Percentiles rank a stretch among this genome's conserved stretches.
These are phyloP conservation scores for Otatea glauca DNA, from an alignment of 176 grass and related monocot species.

Conservation along the genomic window DNA sequence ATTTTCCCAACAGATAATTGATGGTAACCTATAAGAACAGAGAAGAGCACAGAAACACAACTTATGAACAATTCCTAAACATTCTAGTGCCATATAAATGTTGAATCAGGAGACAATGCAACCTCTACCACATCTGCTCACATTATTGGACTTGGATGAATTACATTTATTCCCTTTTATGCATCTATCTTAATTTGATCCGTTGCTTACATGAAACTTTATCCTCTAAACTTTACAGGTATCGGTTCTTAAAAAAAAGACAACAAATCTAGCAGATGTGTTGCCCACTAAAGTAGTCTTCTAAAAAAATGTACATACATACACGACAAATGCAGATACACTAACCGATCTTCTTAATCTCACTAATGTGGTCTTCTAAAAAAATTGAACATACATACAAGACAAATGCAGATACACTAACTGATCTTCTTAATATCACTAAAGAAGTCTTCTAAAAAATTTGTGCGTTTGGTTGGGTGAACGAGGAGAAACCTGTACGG, in stretches of 20 bases:
- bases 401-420: neutral
- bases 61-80: neutral
- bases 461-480: too few species aligned
- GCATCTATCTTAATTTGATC: neutral
- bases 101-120: neutral
- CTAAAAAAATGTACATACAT: neutral
- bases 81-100: neutral
- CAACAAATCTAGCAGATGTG: neutral
- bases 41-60: neutral
- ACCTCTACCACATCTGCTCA: neutral
- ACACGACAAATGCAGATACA: neutral
- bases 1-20: conserved; percentile 81
- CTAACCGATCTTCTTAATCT: neutral
- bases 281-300: neutral
- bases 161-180: neutral
- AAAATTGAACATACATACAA: neutral
- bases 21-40: conserved; percentile 61
- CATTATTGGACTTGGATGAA: neutral
- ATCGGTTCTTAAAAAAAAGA: neutral
- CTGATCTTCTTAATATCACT: neutral
- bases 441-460: neutral
- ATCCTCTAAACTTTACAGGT: neutral
- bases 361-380: too few species aligned
- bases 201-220: neutral
- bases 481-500: too few species aligned